Base-by-base conservation (phyloP, 768 basidiomycete species). In the Mycena pura region DNA sequence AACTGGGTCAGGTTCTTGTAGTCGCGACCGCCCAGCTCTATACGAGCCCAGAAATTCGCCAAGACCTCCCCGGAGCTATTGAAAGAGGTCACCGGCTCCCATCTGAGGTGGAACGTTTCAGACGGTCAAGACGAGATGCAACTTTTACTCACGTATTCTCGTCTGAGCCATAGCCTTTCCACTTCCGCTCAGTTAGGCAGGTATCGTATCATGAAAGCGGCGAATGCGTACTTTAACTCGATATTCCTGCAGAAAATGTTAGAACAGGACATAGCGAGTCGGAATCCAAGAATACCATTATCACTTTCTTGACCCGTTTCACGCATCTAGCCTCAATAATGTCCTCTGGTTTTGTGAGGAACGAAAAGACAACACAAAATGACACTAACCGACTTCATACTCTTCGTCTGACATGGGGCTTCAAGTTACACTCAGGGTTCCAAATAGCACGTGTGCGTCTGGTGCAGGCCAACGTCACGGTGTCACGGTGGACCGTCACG, bases 131-230 rank as follows among this genome's bases (percentile, higher is more conserved):
- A 38, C 43, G 9, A 78, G n/a, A n/a, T n/a, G n/a, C n/a, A n/a
- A n/a, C n/a, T n/a, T n/a, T n/a, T n/a, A n/a, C 87, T 64, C 75
- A 86, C 87, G 86, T 89, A 79, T 84, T 80, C 29, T 86, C 86
- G 6, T 79, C 74, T 46, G 75, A 47, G 19, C 57, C 62, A 65
- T 86, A 89, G 9, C 83, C 84, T 69, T 87, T 88, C 87, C 87
- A 89, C 87, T 89, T 60, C 28, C 6, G 34, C 19, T 22, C 6
- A 36, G 62, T 51, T 44, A 46, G 38, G 61, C 25, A 45, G 17
- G 39, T 56, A 41, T 55, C 25, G 25, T 22, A 49, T 57, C 22
- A 45, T 21, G 39, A 36, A 38, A 24, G 17, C 19, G 9, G 24
- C 21, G 31, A 39, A 39, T 21, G 73, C 82, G 68, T 70, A 88